Evolutionary conservation across 305 asterid species (phyloP).

Genomic region (Fraxinus nigra): DNA sequence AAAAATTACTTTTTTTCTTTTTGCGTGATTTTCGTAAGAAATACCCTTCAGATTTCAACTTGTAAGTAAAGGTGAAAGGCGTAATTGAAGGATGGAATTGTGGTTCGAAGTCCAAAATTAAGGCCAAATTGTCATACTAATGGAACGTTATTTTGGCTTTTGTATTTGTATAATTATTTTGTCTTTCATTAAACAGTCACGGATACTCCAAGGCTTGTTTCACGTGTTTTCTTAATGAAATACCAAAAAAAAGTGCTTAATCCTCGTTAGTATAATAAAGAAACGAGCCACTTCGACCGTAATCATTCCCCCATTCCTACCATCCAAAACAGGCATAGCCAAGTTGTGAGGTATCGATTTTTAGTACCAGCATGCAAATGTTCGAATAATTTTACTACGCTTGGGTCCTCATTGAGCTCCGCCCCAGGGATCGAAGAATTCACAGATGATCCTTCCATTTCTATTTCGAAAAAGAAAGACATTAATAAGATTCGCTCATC

Average conservation of each 20-base stretch:
- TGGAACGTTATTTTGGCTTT: conserved; percentile 31
- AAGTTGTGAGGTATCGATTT: not conserved
- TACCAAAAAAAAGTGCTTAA: not conserved
- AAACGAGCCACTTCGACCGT: not conserved
- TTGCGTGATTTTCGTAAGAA: conserved; percentile 31
- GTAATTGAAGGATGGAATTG: conserved; percentile 25
- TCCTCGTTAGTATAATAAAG: not conserved
- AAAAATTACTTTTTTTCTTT: not conserved
- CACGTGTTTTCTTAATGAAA: conserved; percentile 17
- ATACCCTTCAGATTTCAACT: not conserved
- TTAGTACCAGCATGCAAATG: not conserved
- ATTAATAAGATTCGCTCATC: not conserved
- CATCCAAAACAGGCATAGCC: not conserved
- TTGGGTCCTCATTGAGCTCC: not conserved
- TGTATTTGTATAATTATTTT: conserved; percentile 5
- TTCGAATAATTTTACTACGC: not conserved
- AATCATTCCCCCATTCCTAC: not conserved
- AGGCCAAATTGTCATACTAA: not conserved
- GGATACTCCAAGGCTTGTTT: conserved; percentile 21
- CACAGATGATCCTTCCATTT: not conserved
- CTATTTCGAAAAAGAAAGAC: not conserved
- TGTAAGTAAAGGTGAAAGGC: conserved; percentile 10
- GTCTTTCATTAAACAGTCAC: conserved; percentile 26
- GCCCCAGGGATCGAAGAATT: not conserved
- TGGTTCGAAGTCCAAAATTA: conserved; percentile 4